Evolutionary conservation across 768 basidiomycete species (phyloP), one percentile per base, ranked within the genome.

Genomic region (Psilocybe cyanescens): DNA sequence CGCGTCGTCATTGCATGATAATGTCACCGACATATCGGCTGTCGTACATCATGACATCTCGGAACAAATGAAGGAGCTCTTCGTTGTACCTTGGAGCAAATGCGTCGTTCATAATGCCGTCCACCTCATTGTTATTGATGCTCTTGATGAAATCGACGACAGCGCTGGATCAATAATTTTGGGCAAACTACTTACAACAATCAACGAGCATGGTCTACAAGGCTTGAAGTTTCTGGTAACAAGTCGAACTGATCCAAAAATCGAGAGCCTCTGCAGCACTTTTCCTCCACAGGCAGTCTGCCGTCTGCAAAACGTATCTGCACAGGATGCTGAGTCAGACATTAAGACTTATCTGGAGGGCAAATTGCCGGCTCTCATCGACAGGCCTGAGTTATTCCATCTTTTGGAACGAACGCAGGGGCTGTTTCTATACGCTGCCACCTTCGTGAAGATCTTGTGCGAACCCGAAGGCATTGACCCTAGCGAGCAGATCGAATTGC

Each of bases 361-460:
- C 8, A 55, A 53, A 17, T 45, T 63, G 5, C 58, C 54, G 3
- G 28, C 11, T n/a, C 19, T 63, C 30, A 37, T 1, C 2, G 56
- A 44, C n/a, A 17, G 14, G 9, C 55, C 24, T 4, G 57, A 58
- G 55, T 17, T 66, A 14, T 24, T 46, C 16, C 45, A 63, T 19
- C 61, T 71, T 33, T 59, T 39, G 16, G 51, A 55, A 29, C 55
- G 51, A 29, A 62, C 64, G 19, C 61, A 30, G 50, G 70, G 69
- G n/a, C 59, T 71, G 11, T 73, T 73, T 62, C 69, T 73, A 51
- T 70, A 63, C 47, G 70, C 70, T 24, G 65, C 70, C 29, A 73
- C 70, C 0, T 57, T 62, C 7, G 69, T 67, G 28, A 63, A 55
- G 30, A 68, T 67, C 28, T 50, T 69, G 33, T 24, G 24, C 24